Conservation (phyloP, 2,329 filamentous ascomycete species). For the Dothistroma pini region DNA sequence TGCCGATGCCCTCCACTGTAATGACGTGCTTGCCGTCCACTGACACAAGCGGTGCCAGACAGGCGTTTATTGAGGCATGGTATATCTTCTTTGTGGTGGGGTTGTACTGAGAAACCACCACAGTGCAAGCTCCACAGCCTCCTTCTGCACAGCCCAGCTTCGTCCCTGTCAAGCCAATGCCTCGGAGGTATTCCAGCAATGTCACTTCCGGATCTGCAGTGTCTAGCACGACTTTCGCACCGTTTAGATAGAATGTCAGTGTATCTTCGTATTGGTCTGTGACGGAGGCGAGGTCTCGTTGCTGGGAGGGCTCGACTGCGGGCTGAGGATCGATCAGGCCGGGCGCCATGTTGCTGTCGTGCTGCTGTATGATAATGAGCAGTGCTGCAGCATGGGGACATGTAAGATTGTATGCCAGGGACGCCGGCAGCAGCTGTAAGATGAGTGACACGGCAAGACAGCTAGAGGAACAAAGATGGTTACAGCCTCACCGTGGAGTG, state of each 20-base stretch:
- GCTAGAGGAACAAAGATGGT: neutral
- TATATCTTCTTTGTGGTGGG: slow-evolving; percentile 90
- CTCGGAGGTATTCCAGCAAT: slow-evolving; percentile 85
- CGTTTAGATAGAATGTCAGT: slow-evolving; percentile 89
- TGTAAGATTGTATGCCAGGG: neutral
- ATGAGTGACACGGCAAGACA: neutral
- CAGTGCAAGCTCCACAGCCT: slow-evolving; percentile 93
- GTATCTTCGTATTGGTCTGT: slow-evolving; percentile 82
- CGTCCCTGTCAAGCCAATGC: slow-evolving; percentile 89
- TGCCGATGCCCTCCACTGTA: slow-evolving; percentile 93
- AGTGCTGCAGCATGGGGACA: neutral
- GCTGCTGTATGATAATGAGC: neutral
- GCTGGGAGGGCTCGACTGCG: slow-evolving; percentile 45
- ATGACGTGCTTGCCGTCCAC: slow-evolving; percentile 98
- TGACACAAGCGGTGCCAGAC: slow-evolving; percentile 85
- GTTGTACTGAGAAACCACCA: slow-evolving; percentile 90
- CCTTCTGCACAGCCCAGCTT: slow-evolving; percentile 97
- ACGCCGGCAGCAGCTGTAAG: neutral
- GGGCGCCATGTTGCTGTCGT: slow-evolving; percentile 51
- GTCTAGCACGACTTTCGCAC: slow-evolving; percentile 81
- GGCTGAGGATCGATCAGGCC: slow-evolving; percentile 52
- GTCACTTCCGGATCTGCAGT: slow-evolving; percentile 88
- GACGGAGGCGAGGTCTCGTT: slow-evolving; percentile 54
- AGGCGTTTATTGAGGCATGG: slow-evolving; percentile 95
- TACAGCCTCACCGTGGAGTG: neutral